phyloP scores from a whole-genome alignment of 148 eudicot genomes.

The Chenopodium quinoa region DNA sequence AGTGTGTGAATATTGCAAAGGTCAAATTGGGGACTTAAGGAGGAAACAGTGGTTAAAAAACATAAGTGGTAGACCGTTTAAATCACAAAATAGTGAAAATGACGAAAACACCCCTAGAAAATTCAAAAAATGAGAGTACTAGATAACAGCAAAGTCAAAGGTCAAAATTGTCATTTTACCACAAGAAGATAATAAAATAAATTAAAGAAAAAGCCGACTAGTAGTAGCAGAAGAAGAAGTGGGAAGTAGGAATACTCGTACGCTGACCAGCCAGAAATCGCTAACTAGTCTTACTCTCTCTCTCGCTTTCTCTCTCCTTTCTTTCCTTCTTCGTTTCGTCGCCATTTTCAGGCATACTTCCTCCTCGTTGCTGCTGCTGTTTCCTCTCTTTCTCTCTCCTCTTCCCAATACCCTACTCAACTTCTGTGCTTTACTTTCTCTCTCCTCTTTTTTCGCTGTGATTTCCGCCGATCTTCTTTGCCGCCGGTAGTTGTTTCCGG shows the following conservation, averaged over 20 bases:
- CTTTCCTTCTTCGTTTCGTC: no score
- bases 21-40: no score
- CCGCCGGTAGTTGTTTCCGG: not conserved
- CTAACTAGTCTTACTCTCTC: constrained; percentile 1
- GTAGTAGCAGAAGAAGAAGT: not conserved
- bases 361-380: constrained; percentile 19
- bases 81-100: not conserved
- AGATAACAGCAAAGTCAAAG: not conserved
- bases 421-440: not conserved
- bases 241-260: not conserved
- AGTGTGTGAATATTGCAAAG: no score
- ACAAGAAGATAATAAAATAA: not conserved
- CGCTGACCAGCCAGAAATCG: constrained; percentile 12
- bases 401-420: not conserved
- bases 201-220: not conserved
- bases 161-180: not conserved
- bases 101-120: not conserved
- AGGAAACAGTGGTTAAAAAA: not conserved
- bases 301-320: no score
- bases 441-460: not conserved
- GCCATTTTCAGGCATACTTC: not conserved
- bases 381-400: not conserved
- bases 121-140: not conserved
- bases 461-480: not conserved
- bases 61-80: not conserved